Base-by-base conservation (phyloP, 2,329 filamentous ascomycete genomes). In the Epichloe typhina region DNA sequence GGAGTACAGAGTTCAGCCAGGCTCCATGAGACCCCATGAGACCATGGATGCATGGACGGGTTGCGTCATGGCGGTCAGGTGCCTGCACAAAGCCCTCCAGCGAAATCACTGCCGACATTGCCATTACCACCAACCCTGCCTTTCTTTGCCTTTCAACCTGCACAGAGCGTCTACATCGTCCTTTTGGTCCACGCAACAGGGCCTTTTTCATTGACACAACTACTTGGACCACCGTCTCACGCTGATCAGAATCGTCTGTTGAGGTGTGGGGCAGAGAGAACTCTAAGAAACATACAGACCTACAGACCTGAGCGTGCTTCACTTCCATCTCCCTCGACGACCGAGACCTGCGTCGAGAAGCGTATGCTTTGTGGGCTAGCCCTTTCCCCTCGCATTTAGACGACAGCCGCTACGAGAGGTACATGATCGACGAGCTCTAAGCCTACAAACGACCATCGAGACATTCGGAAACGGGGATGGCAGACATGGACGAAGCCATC, bases 401-500 rank as follows among this genome's bases (percentile, higher is more conserved):
- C 8, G 39, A 21, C 39, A 8, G 17, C 12, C 39, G 38, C 47
- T 31, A 23, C 31, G 40, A 36, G 42, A 33, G 26, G 11, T 33
- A 21, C 12, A 7, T 42, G 39, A 33, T 41, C 26, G 19, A 47
- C 45, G 15, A 41, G 23, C 46, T 26, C 7, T n/a, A 3, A 19
- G 12, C 15, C 7, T 26, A 12, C 4, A 26, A 31, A 26, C 36
- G 15, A 6, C 11, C 9, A 8, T 42, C 26, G 19, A 36, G 15
- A 33, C 5, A 26, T 13, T 31, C n/a, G 2, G 12, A 42, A 40
- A 36, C 15, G 15, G 33, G 36, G 15, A 36, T 36, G 35, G 31
- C 21, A 33, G 51, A 43, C 55, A 87, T 87, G 82, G 84, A 86
- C 59, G 82, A 84, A 57, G 79, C 83, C 52, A 79, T 96, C 58